Evolutionary conservation across 1,284 basidiomycete genomes (phyloP).

Genomic region (Cerrena zonata): DNA sequence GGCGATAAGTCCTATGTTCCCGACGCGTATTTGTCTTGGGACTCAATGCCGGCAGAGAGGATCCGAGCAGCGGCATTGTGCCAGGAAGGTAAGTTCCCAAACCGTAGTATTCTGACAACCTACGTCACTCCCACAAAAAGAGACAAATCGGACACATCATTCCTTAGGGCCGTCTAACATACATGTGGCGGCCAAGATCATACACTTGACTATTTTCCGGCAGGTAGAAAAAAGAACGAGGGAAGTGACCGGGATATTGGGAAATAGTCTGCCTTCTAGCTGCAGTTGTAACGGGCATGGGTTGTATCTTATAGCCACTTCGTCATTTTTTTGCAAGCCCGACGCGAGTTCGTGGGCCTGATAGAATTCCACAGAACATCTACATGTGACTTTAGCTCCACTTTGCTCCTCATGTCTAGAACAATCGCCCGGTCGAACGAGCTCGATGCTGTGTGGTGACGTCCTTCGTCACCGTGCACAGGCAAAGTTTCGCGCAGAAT

Average conservation of each 20-base stretch:
- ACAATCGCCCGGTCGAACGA: not conserved
- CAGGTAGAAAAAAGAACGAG: not conserved
- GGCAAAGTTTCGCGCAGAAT: not conserved
- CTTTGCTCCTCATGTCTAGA: slow-evolving; percentile 2
- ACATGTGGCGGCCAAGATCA: not conserved
- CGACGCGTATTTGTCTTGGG: not conserved
- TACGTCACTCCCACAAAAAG: not conserved
- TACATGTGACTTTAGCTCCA: slow-evolving; percentile 1
- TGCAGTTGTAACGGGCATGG: not conserved
- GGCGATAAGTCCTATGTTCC: not conserved
- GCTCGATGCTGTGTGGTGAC: not conserved
- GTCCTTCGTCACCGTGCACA: not conserved
- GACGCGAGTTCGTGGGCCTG: not conserved
- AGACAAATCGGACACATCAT: not conserved
- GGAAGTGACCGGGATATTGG: not conserved
- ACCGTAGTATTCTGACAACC: not conserved
- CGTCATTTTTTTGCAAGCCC: not conserved
- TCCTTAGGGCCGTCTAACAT: not conserved
- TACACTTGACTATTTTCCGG: not conserved
- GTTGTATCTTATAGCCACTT: not conserved
- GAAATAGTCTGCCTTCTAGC: no score
- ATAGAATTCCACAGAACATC: not conserved
- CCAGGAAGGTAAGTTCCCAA: not conserved
- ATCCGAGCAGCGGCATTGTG: not conserved
- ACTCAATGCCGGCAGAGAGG: not conserved